These are phyloP conservation scores for Coelastrella sp. DNA, from an alignment of 139 green algal species.

Conservation along the genomic window DNA sequence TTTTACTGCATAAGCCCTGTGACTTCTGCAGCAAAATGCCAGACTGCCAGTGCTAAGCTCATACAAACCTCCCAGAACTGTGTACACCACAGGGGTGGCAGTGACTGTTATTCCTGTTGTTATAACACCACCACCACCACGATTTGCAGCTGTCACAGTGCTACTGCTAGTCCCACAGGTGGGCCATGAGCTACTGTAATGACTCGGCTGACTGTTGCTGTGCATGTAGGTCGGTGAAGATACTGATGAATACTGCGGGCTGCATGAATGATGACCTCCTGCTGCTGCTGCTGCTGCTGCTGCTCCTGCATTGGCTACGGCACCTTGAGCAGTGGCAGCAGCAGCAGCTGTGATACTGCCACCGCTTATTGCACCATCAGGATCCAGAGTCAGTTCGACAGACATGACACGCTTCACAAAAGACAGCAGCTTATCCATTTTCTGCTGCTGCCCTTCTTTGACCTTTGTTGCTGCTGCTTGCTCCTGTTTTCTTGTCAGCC, in stretches of 20 bases:
- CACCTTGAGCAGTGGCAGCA: not conserved
- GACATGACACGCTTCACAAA: conserved; percentile 16
- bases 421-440: not conserved
- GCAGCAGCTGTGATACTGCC: conserved; percentile 9
- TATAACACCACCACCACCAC: not conserved
- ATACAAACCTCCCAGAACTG: not conserved
- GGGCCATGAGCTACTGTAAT: too few species aligned
- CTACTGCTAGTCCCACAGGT: too few species aligned
- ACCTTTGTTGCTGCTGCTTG: not conserved
- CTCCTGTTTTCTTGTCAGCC: not conserved
- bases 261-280: too few species aligned
- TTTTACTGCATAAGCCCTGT: not conserved
- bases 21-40: not conserved
- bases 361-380: not conserved
- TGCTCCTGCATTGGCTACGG: not conserved
- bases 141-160: not conserved
- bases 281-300: not conserved
- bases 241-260: too few species aligned
- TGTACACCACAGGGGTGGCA: not conserved
- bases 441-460: conserved; percentile 18
- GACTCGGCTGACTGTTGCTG: too few species aligned
- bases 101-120: not conserved
- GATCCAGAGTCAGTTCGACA: conserved; percentile 3
- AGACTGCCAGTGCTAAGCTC: not conserved
- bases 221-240: too few species aligned